These are phyloP conservation scores for Fermentozyma sake DNA, from an alignment of 1,139 yeast genomes.

Conservation along the genomic window DNA sequence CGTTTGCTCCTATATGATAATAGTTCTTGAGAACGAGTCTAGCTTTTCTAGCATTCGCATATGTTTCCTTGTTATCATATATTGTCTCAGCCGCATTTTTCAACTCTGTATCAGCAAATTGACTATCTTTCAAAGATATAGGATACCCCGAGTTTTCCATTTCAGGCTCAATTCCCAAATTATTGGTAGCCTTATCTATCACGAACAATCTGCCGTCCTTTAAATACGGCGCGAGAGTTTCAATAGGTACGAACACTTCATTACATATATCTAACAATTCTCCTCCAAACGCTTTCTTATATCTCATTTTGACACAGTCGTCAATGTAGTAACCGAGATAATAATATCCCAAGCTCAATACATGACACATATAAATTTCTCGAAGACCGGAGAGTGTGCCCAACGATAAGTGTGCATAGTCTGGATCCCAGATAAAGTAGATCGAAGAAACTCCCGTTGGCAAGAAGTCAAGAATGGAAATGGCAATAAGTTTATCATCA, in stretches of 20 bases:
- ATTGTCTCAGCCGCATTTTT: constrained; percentile 30
- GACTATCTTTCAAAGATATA: constrained; percentile 9
- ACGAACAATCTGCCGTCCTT: constrained; percentile 42
- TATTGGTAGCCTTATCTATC: constrained; percentile 7
- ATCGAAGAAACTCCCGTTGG: constrained; percentile 80
- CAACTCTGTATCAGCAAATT: constrained; percentile 8
- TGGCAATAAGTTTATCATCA: constrained; percentile 61
- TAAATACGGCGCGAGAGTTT: constrained; percentile 25
- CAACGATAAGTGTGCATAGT: constrained; percentile 60
- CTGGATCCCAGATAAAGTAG: constrained; percentile 88
- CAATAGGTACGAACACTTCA: constrained; percentile 42
- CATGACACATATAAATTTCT: constrained; percentile 55
- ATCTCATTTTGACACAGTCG: constrained; percentile 78
- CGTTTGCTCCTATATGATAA: too few relatives aligned
- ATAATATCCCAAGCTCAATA: constrained; percentile 45
- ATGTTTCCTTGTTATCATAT: constrained; percentile 26
- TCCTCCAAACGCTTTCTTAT: constrained; percentile 77
- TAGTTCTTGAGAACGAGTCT: too few relatives aligned
- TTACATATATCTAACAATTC: constrained; percentile 55
- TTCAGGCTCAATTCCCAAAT: constrained; percentile 10
- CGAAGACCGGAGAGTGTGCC: constrained; percentile 77
- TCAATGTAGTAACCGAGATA: constrained; percentile 76
- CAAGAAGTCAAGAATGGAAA: constrained; percentile 73
- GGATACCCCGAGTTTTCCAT: constrained; percentile 17
- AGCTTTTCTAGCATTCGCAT: constrained; percentile 20